Evolutionary conservation across 2,329 filamentous ascomycete species (phyloP).

Genomic region (Albophoma yamanashiensis): DNA sequence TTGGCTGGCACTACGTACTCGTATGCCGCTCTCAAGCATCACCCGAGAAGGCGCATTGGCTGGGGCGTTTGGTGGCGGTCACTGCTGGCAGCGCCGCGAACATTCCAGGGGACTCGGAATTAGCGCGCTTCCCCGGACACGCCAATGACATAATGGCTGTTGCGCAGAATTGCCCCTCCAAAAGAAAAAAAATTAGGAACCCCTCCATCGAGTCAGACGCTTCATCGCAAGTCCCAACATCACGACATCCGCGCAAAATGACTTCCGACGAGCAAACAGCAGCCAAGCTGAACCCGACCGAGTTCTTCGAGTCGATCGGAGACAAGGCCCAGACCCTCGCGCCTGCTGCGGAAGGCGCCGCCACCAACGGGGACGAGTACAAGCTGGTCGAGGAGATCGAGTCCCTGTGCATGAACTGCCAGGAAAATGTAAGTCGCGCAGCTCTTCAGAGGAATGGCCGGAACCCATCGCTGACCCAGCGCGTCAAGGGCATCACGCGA

Average conservation of each 20-base stretch:
- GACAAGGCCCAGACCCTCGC: conserved; percentile 46
- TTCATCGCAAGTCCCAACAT: conserved; percentile 8
- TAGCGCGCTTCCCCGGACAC: background rate
- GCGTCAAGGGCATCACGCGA: conserved; percentile 62
- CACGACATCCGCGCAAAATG: conserved; percentile 23
- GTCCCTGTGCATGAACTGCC: conserved; percentile 80
- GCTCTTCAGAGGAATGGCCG: background rate
- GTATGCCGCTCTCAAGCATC: no score
- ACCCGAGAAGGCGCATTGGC: no score
- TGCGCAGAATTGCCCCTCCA: conserved; percentile 10
- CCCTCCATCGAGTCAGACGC: conserved; percentile 7
- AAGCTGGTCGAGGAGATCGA: conserved; percentile 58
- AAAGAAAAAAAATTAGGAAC: conserved; percentile 10
- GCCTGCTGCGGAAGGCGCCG: conserved; percentile 22
- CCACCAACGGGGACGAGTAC: conserved; percentile 32
- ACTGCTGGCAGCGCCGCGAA: conserved; percentile 2
- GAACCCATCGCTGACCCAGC: background rate
- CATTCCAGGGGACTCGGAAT: conserved; percentile 1
- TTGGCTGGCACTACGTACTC: no score
- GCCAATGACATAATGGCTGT: conserved; percentile 5
- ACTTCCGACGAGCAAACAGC: conserved; percentile 25
- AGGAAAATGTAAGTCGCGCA: conserved; percentile 51
- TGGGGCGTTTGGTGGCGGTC: background rate
- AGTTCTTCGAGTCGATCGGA: conserved; percentile 54
- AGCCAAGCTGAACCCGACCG: conserved; percentile 28